Percentiles rank a stretch among this genome's conserved stretches.
Evolutionary conservation across 257 asterid species (phyloP).

Genomic region (Solanum boliviense): DNA sequence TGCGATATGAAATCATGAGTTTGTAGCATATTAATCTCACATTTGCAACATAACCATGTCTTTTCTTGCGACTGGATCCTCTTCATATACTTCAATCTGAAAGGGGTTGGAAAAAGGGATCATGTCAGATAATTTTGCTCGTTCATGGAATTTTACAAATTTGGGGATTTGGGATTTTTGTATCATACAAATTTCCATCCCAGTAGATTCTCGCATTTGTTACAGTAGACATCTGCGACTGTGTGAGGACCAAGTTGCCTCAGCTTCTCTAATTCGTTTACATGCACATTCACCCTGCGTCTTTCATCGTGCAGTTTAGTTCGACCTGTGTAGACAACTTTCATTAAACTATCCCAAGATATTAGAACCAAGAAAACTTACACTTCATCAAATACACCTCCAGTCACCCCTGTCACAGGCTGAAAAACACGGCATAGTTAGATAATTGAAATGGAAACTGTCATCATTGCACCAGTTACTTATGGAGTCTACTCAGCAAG

Average conservation of each 20-base stretch:
- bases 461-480: background rate
- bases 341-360: background rate
- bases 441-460: background rate
- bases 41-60: background rate
- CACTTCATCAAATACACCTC: background rate
- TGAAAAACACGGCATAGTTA: background rate
- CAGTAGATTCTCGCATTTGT: background rate
- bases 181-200: slow-evolving; percentile 3
- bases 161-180: background rate
- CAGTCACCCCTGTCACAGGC: background rate
- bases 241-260: background rate
- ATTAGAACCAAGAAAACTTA: background rate
- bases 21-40: background rate
- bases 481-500: background rate
- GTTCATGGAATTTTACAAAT: background rate
- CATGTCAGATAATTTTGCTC: background rate
- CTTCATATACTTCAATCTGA: background rate
- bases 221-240: background rate
- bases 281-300: background rate
- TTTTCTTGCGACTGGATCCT: background rate
- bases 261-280: background rate
- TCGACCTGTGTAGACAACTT: background rate
- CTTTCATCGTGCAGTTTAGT: background rate
- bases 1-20: background rate
- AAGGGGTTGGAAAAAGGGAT: background rate